These are phyloP conservation scores for Boletus eberwhitei DNA, from an alignment of 768 basidiomycete genomes.

Conservation along the genomic window DNA sequence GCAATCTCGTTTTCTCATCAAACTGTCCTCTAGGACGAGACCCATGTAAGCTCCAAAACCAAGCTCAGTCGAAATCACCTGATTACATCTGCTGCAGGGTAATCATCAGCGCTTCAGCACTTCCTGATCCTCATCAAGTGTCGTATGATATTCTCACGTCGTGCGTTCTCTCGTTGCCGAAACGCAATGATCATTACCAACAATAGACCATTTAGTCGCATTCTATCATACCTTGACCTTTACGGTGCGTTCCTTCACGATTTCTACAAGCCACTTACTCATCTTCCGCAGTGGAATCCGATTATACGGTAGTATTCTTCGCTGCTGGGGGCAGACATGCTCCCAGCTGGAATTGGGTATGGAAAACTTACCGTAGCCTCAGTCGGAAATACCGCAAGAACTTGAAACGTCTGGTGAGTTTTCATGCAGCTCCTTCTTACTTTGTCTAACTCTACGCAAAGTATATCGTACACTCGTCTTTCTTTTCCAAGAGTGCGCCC, in stretches of 20 bases:
- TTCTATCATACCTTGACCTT: conserved; percentile 74
- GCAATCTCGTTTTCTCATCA: conserved; percentile 16
- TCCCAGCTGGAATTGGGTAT: conserved; percentile 87
- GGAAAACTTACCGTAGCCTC: conserved; percentile 82
- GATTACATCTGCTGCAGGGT: conserved; percentile 52
- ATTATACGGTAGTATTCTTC: conserved; percentile 86
- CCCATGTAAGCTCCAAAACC: conserved; percentile 62
- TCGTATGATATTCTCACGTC: conserved; percentile 74
- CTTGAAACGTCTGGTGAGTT: conserved; percentile 70
- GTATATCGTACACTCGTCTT: conserved; percentile 86
- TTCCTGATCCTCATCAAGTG: conserved; percentile 75
- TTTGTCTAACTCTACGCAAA: conserved; percentile 29
- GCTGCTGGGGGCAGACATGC: conserved; percentile 73
- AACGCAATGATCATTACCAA: background rate
- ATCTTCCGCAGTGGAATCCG: conserved; percentile 67
- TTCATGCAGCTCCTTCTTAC: background rate
- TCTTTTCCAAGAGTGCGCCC: conserved; percentile 78
- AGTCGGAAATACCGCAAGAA: conserved; percentile 87
- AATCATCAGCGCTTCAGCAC: conserved; percentile 74
- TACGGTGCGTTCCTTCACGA: conserved; percentile 52
- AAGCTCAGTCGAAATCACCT: background rate
- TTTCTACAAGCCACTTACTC: background rate
- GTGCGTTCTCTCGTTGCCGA: conserved; percentile 42
- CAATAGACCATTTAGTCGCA: conserved; percentile 46
- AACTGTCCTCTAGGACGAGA: conserved; percentile 55